Base-by-base conservation (phyloP, 805 yeast genomes). In the Wickerhamiella vanderwaltii region DNA sequence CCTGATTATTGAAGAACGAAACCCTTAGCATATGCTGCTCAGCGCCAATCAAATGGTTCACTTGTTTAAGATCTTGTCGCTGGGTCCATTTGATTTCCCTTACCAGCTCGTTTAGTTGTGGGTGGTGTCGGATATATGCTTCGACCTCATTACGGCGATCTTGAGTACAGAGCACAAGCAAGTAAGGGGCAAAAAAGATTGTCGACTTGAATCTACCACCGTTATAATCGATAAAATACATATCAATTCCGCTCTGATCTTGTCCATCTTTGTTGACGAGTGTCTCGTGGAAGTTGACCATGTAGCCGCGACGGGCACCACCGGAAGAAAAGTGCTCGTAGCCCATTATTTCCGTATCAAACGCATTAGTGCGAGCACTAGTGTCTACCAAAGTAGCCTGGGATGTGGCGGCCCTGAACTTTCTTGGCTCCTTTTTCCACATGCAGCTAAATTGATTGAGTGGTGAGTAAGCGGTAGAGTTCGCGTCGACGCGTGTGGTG, bases 171-270 rank as follows among this genome's bases (percentile, higher is more conserved):
- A 75, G 68, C 9, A 91, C 62, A 39, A 79, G 72, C 54, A 91
- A 82, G 58, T 91, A 91, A 0, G 99, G 99, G 51, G 84, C 86
- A 56, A 73, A 83, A 44, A 72, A 79, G 11, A 83, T 61, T 1
- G 94, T 79, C 3, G 86, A 78, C 57, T 88, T 91, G 66, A 93
- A 91, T 33, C 82, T 75, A 5, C 96, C 98, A 36, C 99, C 99
- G 58, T 87, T 96, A 53, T 84, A 95, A 58, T 87, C 97, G 6
- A 91, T 62, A 52, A 93, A 91, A 57, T 93, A 93, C 59, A 80
- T 86, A 52, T 91, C 96, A 2, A 88, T 95, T 3, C 88, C 98
- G 0, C 95, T 73, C 26, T 72, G 66, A 7, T 94, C 95, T n/a
- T 72, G 66, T 9, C 69, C 52, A 32, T 67, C 64, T 24, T 74